A percentile compares a stretch with the other conserved stretches of the same genome.
phyloP scores from a whole-genome alignment of 1,284 basidiomycete genomes.

The Cutaneotrichosporon sp. region DNA sequence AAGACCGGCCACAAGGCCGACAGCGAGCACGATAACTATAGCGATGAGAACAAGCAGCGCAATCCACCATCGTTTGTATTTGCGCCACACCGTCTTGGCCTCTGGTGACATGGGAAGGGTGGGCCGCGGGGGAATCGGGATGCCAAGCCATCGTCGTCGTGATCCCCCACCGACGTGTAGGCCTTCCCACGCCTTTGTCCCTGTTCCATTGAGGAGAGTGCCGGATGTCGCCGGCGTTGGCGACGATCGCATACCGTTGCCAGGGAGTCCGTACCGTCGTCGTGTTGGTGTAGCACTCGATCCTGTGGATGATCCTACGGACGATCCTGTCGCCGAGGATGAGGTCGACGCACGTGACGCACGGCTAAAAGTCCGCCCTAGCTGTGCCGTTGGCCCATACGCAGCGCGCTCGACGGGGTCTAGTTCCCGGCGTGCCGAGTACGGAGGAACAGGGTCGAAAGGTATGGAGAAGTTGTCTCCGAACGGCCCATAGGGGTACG shows the following conservation, averaged over 20 bases:
- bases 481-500: conserved; percentile 24
- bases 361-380: conserved; percentile 5
- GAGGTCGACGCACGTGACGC: conserved; percentile 12
- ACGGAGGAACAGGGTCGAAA: conserved; percentile 44
- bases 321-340: conserved; percentile 4
- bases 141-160: conserved; percentile 12
- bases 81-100: conserved; percentile 32
- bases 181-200: conserved; percentile 37
- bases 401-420: conserved; percentile 9
- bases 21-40: conserved; percentile 38
- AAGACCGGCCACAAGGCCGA: conserved; percentile 40
- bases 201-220: not conserved
- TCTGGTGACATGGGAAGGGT: conserved; percentile 14
- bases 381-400: not conserved
- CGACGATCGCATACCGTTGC: not conserved
- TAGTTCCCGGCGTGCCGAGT: conserved; percentile 17
- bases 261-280: not conserved
- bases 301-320: not conserved
- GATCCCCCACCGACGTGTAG: conserved; percentile 2
- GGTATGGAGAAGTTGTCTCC: conserved; percentile 24
- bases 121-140: conserved; percentile 8
- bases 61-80: conserved; percentile 38
- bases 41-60: conserved; percentile 25
- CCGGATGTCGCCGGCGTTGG: conserved; percentile 1
- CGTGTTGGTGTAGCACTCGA: not conserved